Percentiles rank a stretch among this genome's conserved stretches.
Evolutionary conservation across 371 early-diverging fungal species (phyloP).

Genomic region (Syncephalastrum monosporum): DNA sequence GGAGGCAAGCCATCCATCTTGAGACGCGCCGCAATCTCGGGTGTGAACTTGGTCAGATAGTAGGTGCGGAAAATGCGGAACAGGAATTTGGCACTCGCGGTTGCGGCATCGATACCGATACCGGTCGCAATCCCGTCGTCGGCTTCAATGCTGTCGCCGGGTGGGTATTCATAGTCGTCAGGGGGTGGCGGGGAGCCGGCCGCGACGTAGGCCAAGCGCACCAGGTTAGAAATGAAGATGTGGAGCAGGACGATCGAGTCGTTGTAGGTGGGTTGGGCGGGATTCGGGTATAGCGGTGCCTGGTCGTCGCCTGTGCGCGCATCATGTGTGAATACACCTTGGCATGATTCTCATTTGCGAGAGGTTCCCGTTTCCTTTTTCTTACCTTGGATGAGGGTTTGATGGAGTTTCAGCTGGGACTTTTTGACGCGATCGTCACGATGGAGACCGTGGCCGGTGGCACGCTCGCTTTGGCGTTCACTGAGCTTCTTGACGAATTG

Average conservation of each 20-base stretch:
- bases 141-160: slow-evolving; percentile 50
- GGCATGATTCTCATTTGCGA: too few relatives aligned
- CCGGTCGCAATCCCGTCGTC: slow-evolving; percentile 68
- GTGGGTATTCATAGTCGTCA: slow-evolving; percentile 53
- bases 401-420: slow-evolving; percentile 28
- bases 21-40: slow-evolving; percentile 49
- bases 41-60: slow-evolving; percentile 74
- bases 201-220: slow-evolving; percentile 66
- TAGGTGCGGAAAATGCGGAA: slow-evolving; percentile 66
- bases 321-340: background rate
- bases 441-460: slow-evolving; percentile 30
- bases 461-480: slow-evolving; percentile 34
- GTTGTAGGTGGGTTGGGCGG: slow-evolving; percentile 52
- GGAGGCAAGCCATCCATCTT: slow-evolving; percentile 34
- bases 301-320: slow-evolving; percentile 43
- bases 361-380: too few relatives aligned
- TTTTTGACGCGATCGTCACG: slow-evolving; percentile 36
- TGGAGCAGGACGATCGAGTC: slow-evolving; percentile 61
- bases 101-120: slow-evolving; percentile 68
- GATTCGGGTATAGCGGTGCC: slow-evolving; percentile 57
- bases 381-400: slow-evolving; percentile 25
- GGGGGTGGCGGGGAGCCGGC: slow-evolving; percentile 66
- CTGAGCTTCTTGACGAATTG: slow-evolving; percentile 44
- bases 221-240: slow-evolving; percentile 57
- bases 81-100: slow-evolving; percentile 66